Evolutionary conservation across 768 basidiomycete genomes (phyloP).

Genomic region (Suillus luteus): DNA sequence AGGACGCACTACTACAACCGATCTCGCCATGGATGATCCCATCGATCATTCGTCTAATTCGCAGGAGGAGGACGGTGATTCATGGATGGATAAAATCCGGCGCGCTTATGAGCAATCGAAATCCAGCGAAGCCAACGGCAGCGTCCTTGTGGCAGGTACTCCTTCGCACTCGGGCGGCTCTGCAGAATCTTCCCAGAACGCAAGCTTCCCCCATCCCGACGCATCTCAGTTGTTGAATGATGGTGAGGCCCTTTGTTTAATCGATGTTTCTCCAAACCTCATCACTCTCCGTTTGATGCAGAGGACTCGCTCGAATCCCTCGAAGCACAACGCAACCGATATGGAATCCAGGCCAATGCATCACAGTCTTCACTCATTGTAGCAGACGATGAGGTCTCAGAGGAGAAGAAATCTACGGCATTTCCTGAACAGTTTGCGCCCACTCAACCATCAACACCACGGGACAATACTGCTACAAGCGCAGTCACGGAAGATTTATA

Average conservation of each 20-base stretch:
- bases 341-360: neutral
- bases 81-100: constrained; percentile 8
- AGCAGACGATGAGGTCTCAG: neutral
- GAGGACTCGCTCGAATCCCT: neutral
- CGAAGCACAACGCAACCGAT: neutral
- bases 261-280: neutral
- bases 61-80: constrained; percentile 12
- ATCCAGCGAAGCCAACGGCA: constrained; percentile 19
- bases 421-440: neutral
- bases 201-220: constrained; percentile 31
- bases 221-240: constrained; percentile 8
- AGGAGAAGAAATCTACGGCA: neutral
- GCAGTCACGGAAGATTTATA: neutral
- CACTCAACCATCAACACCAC: constrained; percentile 3
- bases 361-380: constrained; percentile 5
- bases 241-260: neutral
- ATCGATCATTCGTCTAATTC: neutral
- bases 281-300: neutral
- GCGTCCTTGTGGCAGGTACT: constrained; percentile 53
- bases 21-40: constrained; percentile 16
- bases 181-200: constrained; percentile 20
- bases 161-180: constrained; percentile 45
- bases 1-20: constrained; percentile 35
- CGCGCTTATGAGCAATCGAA: constrained; percentile 12
- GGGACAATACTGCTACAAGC: neutral